Evolutionary conservation across 2,329 filamentous ascomycete species (phyloP), one percentile per base, ranked within the genome.

Genomic region (Sporothrix mexicana): DNA sequence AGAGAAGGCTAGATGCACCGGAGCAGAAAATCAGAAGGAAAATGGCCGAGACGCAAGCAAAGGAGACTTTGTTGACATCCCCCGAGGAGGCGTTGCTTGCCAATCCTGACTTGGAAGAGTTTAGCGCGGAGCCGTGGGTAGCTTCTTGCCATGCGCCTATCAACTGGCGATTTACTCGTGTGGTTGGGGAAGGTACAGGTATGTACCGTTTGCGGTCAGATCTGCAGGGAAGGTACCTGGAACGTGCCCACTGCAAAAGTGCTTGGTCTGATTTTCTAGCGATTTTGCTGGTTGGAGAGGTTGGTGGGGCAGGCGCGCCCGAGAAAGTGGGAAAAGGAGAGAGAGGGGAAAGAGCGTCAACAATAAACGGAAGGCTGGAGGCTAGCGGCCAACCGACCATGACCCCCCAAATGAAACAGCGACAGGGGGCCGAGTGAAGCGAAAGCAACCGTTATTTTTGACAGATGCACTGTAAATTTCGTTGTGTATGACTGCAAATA

Each of bases 21-120:
- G 61, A 69, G 20, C 15, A 15, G 55, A 61, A 12, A 45, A 36
- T 36, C 30, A 69, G 55, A 57, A 13, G 23, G 55, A 61, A 70
- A 69, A 57, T 41, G 41, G 55, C 51, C 69, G 43, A 62, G 43
- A 45, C 20, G 49, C 69, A 53, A 15, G 43, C 55, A 51, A 66
- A 51, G 51, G 62, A 74, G 55, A 51, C 66, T 68, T 73, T 73
- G 72, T 73, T 73, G 72, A 73, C 72, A 71, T 72, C n/a, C 47
- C n/a, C 55, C 45, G 17, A 49, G 30, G 47, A 64, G 53, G 71
- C 55, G 53, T 51, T 43, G 71, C 64, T 20, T 72, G 71, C 30
- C 25, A 43, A 72, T 72, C 71, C 47, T 72, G 66, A 62, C 61
- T 23, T 41, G 64, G 43, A 25, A 23, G 20, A 69, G 71, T 55